Percentiles rank a stretch among this genome's conserved stretches.
Conservation (phyloP, 176 grass and related monocot species). For the Phragmites australis region DNA sequence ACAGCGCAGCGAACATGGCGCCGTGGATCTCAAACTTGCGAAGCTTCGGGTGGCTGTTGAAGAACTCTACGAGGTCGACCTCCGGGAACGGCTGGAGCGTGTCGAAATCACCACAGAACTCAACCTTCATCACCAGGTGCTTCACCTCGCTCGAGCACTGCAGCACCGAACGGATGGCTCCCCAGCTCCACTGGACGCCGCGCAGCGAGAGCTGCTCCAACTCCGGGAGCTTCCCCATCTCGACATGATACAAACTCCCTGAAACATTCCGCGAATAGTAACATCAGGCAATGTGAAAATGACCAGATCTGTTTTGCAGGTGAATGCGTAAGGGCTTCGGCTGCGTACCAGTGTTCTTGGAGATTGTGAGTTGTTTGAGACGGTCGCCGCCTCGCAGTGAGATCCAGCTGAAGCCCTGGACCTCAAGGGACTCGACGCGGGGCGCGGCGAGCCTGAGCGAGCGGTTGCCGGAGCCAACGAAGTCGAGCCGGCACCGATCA, state of each 20-base stretch:
- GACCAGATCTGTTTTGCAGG: not conserved
- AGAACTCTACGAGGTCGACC: slow-evolving; percentile 85
- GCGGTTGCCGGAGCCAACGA: slow-evolving; percentile 53
- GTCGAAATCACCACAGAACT: slow-evolving; percentile 84
- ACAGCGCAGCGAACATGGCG: slow-evolving; percentile 82
- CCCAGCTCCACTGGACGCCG: slow-evolving; percentile 94
- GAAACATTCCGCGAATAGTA: not conserved
- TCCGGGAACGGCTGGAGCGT: slow-evolving; percentile 82
- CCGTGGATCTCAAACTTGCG: slow-evolving; percentile 88
- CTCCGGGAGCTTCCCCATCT: slow-evolving; percentile 55
- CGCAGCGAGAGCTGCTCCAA: slow-evolving; percentile 69
- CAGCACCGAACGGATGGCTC: slow-evolving; percentile 60
- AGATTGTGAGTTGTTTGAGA: slow-evolving; percentile 61
- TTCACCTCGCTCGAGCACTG: slow-evolving; percentile 61
- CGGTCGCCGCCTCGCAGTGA: slow-evolving; percentile 48
- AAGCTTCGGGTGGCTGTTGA: slow-evolving; percentile 79
- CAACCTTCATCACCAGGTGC: slow-evolving; percentile 90
- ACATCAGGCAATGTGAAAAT: not conserved
- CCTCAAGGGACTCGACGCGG: slow-evolving; percentile 55
- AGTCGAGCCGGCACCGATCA: slow-evolving; percentile 79
- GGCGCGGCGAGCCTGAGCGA: slow-evolving; percentile 63
- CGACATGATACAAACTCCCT: slow-evolving; percentile 67
- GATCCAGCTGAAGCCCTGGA: slow-evolving; percentile 80
- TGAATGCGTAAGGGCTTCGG: not conserved
- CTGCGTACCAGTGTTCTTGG: slow-evolving; percentile 62